A percentile compares a stretch with the other conserved stretches of the same genome.
Conservation (phyloP, 352 stramenopile species). For the Globisporangium cystogenes region DNA sequence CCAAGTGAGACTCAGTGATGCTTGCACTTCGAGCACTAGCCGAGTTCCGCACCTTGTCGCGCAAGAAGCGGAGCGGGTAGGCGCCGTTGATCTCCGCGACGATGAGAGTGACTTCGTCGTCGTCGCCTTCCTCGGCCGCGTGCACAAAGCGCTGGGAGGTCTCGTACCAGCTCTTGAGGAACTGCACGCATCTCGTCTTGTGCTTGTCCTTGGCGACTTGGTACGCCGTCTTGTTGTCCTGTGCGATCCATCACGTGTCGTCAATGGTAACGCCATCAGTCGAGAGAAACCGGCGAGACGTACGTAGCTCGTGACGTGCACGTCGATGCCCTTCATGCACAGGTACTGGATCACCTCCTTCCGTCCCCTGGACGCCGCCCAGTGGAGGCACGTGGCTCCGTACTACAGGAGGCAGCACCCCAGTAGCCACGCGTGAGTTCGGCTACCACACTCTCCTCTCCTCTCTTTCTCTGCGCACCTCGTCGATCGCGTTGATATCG, state of each 20-base stretch:
- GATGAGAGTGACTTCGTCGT: conserved; percentile 74
- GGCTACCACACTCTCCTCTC: neutral
- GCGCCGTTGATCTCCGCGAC: conserved; percentile 74
- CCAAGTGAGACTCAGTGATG: neutral
- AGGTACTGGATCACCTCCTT: conserved; percentile 88
- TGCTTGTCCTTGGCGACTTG: conserved; percentile 88
- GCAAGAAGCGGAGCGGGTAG: conserved; percentile 75
- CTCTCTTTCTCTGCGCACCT: conserved; percentile 26
- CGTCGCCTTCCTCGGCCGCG: conserved; percentile 72
- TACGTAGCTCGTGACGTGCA: conserved; percentile 88
- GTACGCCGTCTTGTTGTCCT: conserved; percentile 89
- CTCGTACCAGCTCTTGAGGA: conserved; percentile 86
- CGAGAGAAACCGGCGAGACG: conserved; percentile 3
- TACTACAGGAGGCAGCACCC: conserved; percentile 45
- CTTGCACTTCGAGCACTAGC: too few species aligned
- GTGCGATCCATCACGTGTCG: neutral
- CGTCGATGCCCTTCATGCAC: conserved; percentile 85
- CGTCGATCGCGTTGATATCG: conserved; percentile 85
- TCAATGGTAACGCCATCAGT: neutral
- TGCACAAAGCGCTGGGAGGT: conserved; percentile 86
- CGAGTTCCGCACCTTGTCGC: conserved; percentile 60
- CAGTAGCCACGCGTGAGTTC: neutral
- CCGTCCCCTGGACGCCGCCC: conserved; percentile 73
- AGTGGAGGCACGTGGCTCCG: conserved; percentile 80
- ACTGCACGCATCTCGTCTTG: conserved; percentile 84